Base-by-base conservation (phyloP, 495 filamentous ascomycete genomes). In the Penicillium robsamsonii region DNA sequence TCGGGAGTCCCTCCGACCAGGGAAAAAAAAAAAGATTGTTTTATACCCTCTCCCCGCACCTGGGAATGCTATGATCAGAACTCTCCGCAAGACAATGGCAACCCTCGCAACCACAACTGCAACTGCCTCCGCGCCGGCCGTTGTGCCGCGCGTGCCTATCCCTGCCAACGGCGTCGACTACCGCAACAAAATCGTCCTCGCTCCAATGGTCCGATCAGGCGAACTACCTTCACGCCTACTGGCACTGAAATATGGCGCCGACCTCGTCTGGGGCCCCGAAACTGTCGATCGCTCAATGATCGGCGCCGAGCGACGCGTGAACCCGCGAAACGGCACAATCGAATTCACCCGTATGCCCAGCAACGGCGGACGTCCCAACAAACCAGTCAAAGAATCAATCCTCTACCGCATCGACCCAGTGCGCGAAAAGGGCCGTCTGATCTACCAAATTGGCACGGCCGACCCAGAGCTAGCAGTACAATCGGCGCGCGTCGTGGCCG, bases 211-310 rank as follows among this genome's bases (percentile, higher is more conserved):
- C 24, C 87, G 94, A 37, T 92, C 89, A 25, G 95, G 95, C 61
- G 94, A 99, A 75, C 78, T 97, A 17, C 95, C 95, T 5, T 91
- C 88, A 9, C 86, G 94, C 15, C 81, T 98, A 1, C 68, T 92
- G 4, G 88, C 94, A 7, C 82, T 98, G 18, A 86, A 95, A 62
- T 97, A 98, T 68, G 94, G 94, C 45, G 95, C 95, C 42, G 94
- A 97, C 68, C 81, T 97, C 13, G 94, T 97, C 55, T 98, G 93
- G 94, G 93, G 92, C 10, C 94, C 94, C 7, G 94, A 98, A 73
- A 97, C 91, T 2, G 86, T 98, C 57, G 94, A 97, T 69, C 84
- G 82, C 65, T 82, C 92, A 42, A 82, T 98, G 61, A 95, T 97
- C 64, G 95, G 94, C 55, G 87, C 90, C 17, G 83, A 76, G 2